These are phyloP conservation scores for Cicer yamashitae DNA, from an alignment of 306 rosid genomes.

Conservation along the genomic window DNA sequence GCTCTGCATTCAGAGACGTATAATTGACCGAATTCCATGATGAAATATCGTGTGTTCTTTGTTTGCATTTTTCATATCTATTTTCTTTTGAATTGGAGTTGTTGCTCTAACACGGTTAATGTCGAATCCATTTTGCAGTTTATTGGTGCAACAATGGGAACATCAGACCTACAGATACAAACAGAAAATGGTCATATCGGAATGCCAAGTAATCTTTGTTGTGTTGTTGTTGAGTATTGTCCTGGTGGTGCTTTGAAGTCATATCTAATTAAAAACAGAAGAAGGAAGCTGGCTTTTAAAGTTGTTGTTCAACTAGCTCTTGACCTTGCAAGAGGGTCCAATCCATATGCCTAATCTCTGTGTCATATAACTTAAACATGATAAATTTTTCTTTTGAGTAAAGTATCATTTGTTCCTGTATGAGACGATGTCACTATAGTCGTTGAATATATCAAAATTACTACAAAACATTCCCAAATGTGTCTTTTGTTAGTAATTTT, in stretches of 20 bases:
- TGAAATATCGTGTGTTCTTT: too few species aligned
- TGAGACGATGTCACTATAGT: too few species aligned
- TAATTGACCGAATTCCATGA: too few species aligned
- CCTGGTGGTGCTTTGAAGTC: slow-evolving; percentile 99
- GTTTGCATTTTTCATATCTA: too few species aligned
- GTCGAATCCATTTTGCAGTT: slow-evolving; percentile 65
- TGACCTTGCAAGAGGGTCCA: slow-evolving; percentile 98
- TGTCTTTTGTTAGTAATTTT: too few species aligned
- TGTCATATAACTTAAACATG: slow-evolving; percentile 34
- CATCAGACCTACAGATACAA: slow-evolving; percentile 86
- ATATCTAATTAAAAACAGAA: slow-evolving; percentile 92
- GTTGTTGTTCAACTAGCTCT: slow-evolving; percentile 95
- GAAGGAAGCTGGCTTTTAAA: slow-evolving; percentile 96
- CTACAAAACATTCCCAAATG: too few species aligned
- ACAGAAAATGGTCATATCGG: slow-evolving; percentile 90
- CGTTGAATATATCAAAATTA: too few species aligned
- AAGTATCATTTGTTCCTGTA: too few species aligned
- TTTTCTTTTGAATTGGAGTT: too few species aligned
- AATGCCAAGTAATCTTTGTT: slow-evolving; percentile 94
- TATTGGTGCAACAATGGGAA: slow-evolving; percentile 91
- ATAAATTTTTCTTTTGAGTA: slow-evolving; percentile 13
- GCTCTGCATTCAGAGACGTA: too few species aligned
- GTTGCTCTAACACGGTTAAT: neutral
- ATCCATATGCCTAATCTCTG: slow-evolving; percentile 55
- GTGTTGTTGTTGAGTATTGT: slow-evolving; percentile 96